phyloP scores from a whole-genome alignment of 2,329 filamentous ascomycete species.

The Aspergillus hortae region DNA sequence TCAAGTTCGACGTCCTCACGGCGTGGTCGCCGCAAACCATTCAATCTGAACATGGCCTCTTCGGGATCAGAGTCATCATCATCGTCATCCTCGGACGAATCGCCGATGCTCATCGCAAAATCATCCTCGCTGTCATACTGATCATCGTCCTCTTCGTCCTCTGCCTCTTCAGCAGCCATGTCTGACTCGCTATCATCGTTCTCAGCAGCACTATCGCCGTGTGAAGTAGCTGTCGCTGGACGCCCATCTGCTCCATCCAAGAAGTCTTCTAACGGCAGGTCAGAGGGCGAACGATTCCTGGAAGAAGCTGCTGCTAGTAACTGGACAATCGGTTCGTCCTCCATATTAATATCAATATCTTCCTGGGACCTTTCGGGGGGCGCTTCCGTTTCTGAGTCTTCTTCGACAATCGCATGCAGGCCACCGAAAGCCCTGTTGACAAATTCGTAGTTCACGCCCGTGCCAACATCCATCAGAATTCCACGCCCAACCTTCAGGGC shows the following conservation, averaged over 20 bases:
- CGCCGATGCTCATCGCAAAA: constrained; percentile 22
- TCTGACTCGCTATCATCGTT: constrained; percentile 5
- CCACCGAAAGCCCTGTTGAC: constrained; percentile 62
- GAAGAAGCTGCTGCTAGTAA: constrained; percentile 9
- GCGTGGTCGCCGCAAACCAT: constrained; percentile 46
- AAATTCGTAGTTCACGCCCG: constrained; percentile 54
- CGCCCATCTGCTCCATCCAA: neutral
- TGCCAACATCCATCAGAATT: constrained; percentile 55
- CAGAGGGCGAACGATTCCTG: neutral
- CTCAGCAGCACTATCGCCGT: neutral
- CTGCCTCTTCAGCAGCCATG: constrained; percentile 13
- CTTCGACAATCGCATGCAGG: constrained; percentile 43
- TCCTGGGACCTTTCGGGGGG: constrained; percentile 46
- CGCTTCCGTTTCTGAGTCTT: constrained; percentile 32
- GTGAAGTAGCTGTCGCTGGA: neutral
- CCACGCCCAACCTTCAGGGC: constrained; percentile 57
- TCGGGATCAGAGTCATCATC: constrained; percentile 29
- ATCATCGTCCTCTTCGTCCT: constrained; percentile 25
- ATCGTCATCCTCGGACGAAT: constrained; percentile 29
- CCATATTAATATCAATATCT: constrained; percentile 46
- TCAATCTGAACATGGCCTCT: constrained; percentile 44
- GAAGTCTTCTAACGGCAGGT: neutral
- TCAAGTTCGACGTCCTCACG: constrained; percentile 52
- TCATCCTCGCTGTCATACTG: constrained; percentile 30
- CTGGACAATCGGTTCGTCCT: constrained; percentile 42